Evolutionary conservation across 2,329 filamentous ascomycete species (phyloP).

Genomic region (Ophiostoma tasmaniense): DNA sequence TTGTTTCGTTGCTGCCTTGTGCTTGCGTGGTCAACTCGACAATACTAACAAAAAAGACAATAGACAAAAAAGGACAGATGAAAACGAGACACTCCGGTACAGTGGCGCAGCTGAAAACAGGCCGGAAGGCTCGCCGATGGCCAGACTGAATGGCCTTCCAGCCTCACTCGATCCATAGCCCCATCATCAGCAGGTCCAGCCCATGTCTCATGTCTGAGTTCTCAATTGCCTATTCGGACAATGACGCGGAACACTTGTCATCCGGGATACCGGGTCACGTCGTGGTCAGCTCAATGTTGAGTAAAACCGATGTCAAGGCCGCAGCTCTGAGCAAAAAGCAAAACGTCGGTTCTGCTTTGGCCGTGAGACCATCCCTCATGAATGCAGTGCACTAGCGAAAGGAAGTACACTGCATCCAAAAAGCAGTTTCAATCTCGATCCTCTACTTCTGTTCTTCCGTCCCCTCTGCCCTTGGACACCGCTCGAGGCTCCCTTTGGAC

Average conservation of each 20-base stretch:
- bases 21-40: not conserved
- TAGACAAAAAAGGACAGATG: not conserved
- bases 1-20: not conserved
- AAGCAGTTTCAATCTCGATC: not conserved
- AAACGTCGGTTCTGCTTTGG: not conserved
- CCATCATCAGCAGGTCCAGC: not conserved
- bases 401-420: not conserved
- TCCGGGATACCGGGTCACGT: not conserved
- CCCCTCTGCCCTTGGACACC: not conserved
- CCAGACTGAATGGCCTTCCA: not conserved
- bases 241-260: not conserved
- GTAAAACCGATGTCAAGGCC: not conserved
- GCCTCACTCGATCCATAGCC: conserved; percentile 4
- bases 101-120: conserved; percentile 5
- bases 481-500: not conserved
- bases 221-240: not conserved
- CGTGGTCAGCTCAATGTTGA: not conserved
- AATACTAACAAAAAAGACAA: not conserved
- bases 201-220: not conserved
- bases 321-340: not conserved
- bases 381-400: not conserved
- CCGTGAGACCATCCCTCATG: not conserved
- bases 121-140: not conserved
- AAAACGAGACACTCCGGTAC: not conserved
- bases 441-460: not conserved